Base-by-base conservation (phyloP, 345 rosid species). In the Rhodomyrtus tomentosa region DNA sequence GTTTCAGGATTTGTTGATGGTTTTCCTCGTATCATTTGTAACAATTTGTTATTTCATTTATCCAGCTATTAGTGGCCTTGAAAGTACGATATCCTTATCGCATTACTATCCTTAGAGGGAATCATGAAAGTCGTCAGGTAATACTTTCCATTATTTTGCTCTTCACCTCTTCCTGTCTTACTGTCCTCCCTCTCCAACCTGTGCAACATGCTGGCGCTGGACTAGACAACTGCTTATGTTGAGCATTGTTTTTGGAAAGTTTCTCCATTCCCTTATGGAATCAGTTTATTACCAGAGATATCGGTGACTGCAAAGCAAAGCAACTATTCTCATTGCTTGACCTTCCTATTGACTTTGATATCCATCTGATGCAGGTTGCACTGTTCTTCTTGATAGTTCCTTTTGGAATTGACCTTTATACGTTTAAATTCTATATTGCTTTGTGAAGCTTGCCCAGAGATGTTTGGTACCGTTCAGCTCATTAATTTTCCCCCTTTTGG, bases 121-220 rank as follows among this genome's bases (percentile, higher is more conserved):
- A 96, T 85, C 99, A 96, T 82, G 99, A 96, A 92, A 96, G 99
- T 86, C 98, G 99, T 81, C 99, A 96, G 97, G 99, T 96, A 83
- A 40, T 72, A 36, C 40, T 74, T 82, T 54, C 58, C 80, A 81
- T 79, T 84, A 36, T 76, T 54, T 32, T 68, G 24, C 24, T 68
- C 4, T 68, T 53, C 83, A 29, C 58, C 27, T 82, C 24, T 55
- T 55, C 40, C 53, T 81, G 24, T 51, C 83, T 50, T 52, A 38
- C 56, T 18, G 53, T 82, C n/a, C 54, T 51, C 29, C 48, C 25
- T 68, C 76, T 68, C 76, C 25, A 68, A 68, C 45, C 76, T 36
- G 24, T 68, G 76, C 76, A 68, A 68, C 76, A 68, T 68, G 45
- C 76, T 68, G 45, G 76, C 18, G 76, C 76, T 36, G 76, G 13